phyloP scores from a whole-genome alignment of 1,284 basidiomycete species.

The Athelia sp. region DNA sequence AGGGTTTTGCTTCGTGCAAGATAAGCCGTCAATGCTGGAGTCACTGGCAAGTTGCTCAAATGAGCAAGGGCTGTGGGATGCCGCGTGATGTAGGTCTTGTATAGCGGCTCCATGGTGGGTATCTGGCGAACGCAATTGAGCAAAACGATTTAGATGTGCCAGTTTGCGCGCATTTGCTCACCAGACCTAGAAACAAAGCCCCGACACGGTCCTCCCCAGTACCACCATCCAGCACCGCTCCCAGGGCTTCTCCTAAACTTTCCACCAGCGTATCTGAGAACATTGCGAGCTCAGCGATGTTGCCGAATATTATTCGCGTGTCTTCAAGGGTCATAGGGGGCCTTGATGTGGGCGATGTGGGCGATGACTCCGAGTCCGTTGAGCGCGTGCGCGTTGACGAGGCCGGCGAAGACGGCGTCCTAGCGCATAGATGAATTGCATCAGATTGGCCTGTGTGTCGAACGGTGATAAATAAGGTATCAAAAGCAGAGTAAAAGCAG shows the following conservation, averaged over 20 bases:
- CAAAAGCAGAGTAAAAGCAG: conserved; percentile 4
- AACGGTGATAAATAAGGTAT: conserved; percentile 27
- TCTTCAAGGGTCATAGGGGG: conserved; percentile 29
- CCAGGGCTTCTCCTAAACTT: conserved; percentile 52
- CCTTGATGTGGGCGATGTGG: too few relatives aligned
- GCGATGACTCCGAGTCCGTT: too few relatives aligned
- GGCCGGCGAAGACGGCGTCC: conserved; percentile 4
- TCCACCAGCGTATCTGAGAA: conserved; percentile 68
- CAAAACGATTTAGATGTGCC: conserved; percentile 4
- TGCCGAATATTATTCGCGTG: conserved; percentile 72
- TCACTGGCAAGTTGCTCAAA: conserved; percentile 50
- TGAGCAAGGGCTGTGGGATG: conserved; percentile 77
- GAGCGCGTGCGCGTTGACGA: too few relatives aligned
- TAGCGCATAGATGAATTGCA: conserved; percentile 9
- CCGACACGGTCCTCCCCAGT: conserved; percentile 73
- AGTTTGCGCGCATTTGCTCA: conserved; percentile 25
- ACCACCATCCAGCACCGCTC: conserved; percentile 45
- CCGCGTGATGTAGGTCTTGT: conserved; percentile 83
- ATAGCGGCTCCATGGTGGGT: conserved; percentile 76
- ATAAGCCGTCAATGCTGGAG: conserved; percentile 57
- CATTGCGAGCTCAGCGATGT: conserved; percentile 69
- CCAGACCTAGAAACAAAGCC: conserved; percentile 68
- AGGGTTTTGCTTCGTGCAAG: conserved; percentile 64
- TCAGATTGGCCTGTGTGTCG: conserved; percentile 38
- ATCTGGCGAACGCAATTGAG: too few relatives aligned